A percentile compares a stretch with the other conserved stretches of the same genome.
Conservation (phyloP, 257 asterid genomes). For the Penstemon newberryi region DNA sequence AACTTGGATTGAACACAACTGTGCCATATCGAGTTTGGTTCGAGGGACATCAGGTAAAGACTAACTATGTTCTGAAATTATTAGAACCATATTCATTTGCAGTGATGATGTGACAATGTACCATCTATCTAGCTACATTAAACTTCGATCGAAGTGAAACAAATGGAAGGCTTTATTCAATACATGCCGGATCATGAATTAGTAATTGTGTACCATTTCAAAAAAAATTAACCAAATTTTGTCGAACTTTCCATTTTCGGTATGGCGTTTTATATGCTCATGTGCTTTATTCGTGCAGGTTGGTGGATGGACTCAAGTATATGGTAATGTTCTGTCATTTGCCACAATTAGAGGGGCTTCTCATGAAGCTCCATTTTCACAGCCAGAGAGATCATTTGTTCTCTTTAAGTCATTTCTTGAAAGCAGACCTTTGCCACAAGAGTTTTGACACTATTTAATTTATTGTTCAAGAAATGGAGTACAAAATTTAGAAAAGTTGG, state of each 20-base stretch:
- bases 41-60: constrained; percentile 57
- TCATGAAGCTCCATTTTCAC: constrained; percentile 79
- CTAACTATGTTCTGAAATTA: not conserved
- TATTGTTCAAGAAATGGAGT: constrained; percentile 5
- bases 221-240: too few relatives aligned
- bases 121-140: not conserved
- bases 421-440: constrained; percentile 54
- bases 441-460: constrained; percentile 21
- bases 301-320: constrained; percentile 76
- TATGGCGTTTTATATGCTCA: not conserved
- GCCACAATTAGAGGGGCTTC: constrained; percentile 79
- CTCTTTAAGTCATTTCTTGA: constrained; percentile 60
- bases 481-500: not conserved
- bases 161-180: too few relatives aligned
- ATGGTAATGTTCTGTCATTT: constrained; percentile 60
- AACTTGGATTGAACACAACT: constrained; percentile 49
- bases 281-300: constrained; percentile 37
- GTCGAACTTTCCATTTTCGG: too few relatives aligned
- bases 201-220: too few relatives aligned
- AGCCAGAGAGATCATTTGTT: constrained; percentile 70
- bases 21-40: constrained; percentile 68
- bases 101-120: not conserved
- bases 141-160: too few relatives aligned
- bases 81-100: too few relatives aligned
- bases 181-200: too few relatives aligned